Conservation (phyloP, 164 flowering plant genomes). For the Stephania japonica region DNA sequence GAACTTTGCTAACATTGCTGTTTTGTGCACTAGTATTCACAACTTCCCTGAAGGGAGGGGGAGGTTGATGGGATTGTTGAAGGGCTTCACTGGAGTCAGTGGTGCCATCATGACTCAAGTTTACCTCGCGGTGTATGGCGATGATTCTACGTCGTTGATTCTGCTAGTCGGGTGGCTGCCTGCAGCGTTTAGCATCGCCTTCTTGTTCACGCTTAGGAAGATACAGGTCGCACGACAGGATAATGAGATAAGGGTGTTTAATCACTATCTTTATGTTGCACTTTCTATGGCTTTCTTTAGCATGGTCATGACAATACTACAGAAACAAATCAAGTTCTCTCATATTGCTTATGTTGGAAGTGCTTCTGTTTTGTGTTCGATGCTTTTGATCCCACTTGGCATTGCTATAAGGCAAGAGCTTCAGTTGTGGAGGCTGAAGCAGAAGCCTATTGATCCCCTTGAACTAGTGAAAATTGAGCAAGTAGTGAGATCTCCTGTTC, state of each 20-base stretch:
- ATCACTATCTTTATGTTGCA: slow-evolving; percentile 43
- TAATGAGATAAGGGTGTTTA: slow-evolving; percentile 38
- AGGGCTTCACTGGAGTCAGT: slow-evolving; percentile 56
- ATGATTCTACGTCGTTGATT: slow-evolving; percentile 40
- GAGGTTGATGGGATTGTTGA: slow-evolving; percentile 43
- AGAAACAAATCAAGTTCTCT: slow-evolving; percentile 29
- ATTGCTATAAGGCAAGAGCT: slow-evolving; percentile 42
- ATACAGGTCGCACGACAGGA: slow-evolving; percentile 21
- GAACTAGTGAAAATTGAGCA: not conserved
- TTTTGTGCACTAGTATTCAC: slow-evolving; percentile 48
- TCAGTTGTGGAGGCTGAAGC: slow-evolving; percentile 22
- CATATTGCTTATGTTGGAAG: slow-evolving; percentile 31
- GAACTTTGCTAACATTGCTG: slow-evolving; percentile 53
- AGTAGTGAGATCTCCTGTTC: not conserved
- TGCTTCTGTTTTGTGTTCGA: slow-evolving; percentile 28
- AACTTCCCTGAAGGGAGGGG: slow-evolving; percentile 64
- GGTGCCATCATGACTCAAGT: slow-evolving; percentile 57
- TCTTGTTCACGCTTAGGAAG: slow-evolving; percentile 35
- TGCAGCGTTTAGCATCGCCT: slow-evolving; percentile 36
- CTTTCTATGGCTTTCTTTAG: slow-evolving; percentile 41
- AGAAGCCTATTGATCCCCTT: slow-evolving; percentile 9
- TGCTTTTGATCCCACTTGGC: slow-evolving; percentile 38
- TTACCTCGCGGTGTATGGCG: slow-evolving; percentile 51
- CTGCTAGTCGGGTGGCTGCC: slow-evolving; percentile 58
- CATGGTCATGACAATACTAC: slow-evolving; percentile 36